Base-by-base conservation (phyloP, 441 rosid species). In the Erysimum pusillum region DNA sequence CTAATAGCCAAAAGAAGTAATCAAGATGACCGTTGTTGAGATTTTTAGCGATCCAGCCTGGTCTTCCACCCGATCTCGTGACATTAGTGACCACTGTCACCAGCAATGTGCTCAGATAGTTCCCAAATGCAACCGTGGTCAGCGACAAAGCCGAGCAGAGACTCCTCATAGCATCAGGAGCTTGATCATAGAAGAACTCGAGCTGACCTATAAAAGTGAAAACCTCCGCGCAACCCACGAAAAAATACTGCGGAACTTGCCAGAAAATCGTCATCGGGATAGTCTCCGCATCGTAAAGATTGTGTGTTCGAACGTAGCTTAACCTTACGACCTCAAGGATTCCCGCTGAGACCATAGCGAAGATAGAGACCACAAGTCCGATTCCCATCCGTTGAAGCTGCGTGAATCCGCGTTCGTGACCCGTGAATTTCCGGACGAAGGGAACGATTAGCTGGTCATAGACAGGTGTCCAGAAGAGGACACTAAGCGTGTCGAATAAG, bases 391-490 rank as follows among this genome's bases (percentile, higher is more conserved):
- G 74, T 77, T 89, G 91, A 13, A 86, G 91, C 79, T 86, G 94
- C 4, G 87, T 85, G 86, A 89, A 84, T 10, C 88, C 86, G 0
- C 84, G 85, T 31, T 84, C 87, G 6, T 76, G 82, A 7, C 90
- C 90, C 0, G 88, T 86, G 84, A 62, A 74, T 20, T 76, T 84
- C 62, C 82, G 44, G 6, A 84, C 86, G 0, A 83, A 32, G 2
- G 85, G 90, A 12, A 87, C 84, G 0, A 87, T 87, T 5, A 87
- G 56, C 71, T 75, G 77, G 78, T 89, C 94, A 10, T 85, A 89
- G n/a, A 87, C 76, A 0, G 93, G 97, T n/a, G 88, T 88, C 93
- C 97, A 91, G 76, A 91, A 85, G 75, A 94, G 87, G 25, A 94
- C 92, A 25, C 89, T 87, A 17, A 90, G 75, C 0, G 93, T 90